Evolutionary conservation across 306 rosid genomes (phyloP).

Genomic region (Hippophae tibetana): DNA sequence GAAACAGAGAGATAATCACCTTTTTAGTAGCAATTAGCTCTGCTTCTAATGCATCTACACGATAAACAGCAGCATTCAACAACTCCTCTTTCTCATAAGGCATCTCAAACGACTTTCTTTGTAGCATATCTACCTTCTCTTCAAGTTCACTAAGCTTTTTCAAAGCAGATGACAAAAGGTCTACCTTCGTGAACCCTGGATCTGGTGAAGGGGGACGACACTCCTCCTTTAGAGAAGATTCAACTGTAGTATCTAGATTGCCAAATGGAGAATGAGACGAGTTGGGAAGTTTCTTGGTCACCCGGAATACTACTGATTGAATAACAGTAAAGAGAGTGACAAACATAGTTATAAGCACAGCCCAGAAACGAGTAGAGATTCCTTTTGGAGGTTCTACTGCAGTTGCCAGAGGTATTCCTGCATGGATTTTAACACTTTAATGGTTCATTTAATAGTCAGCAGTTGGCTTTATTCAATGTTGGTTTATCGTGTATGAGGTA

Average conservation of each 20-base stretch:
- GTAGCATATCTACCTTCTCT: conserved; percentile 54
- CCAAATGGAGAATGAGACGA: conserved; percentile 21
- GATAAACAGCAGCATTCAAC: conserved; percentile 81
- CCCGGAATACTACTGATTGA: conserved; percentile 28
- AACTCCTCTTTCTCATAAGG: conserved; percentile 81
- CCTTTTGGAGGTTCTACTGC: conserved; percentile 23
- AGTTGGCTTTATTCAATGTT: too few species aligned
- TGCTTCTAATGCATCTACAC: conserved; percentile 82
- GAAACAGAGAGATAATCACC: conserved; percentile 26
- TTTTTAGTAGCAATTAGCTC: conserved; percentile 77
- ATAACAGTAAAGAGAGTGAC: conserved; percentile 35
- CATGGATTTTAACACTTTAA: conserved; percentile 9
- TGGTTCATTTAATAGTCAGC: background rate
- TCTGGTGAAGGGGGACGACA: conserved; percentile 53
- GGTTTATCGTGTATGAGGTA: too few species aligned
- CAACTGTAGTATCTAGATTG: conserved; percentile 17
- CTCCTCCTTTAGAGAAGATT: conserved; percentile 35
- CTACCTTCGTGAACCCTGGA: conserved; percentile 26
- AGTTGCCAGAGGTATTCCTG: conserved; percentile 38
- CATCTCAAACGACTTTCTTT: conserved; percentile 66
- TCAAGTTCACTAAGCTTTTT: conserved; percentile 64
- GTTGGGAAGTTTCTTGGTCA: conserved; percentile 24
- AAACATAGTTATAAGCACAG: conserved; percentile 46
- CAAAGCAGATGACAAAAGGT: conserved; percentile 45
- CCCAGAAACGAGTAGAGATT: conserved; percentile 28